Evolutionary conservation across 2,329 filamentous ascomycete genomes (phyloP).

Genomic region (Phialophora macrospora): DNA sequence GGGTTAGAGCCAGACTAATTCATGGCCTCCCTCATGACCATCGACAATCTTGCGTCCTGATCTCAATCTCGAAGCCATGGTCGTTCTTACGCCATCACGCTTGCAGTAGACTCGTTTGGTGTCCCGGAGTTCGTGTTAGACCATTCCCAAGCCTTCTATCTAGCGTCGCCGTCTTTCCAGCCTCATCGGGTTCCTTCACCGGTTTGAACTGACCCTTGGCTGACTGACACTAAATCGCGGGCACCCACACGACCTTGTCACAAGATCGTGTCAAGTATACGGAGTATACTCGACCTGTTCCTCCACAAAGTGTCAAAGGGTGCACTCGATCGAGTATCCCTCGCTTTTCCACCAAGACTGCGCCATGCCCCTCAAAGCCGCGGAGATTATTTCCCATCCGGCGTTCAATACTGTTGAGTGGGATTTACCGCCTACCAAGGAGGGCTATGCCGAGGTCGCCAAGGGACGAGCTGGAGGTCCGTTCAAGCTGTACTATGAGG

Average conservation of each 20-base stretch:
- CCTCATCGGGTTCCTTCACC: background rate
- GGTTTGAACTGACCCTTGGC: background rate
- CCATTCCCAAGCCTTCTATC: background rate
- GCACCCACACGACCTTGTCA: background rate
- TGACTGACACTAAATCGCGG: background rate
- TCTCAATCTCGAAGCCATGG: background rate
- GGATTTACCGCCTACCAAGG: conserved; percentile 65
- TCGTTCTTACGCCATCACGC: background rate
- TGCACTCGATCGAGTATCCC: background rate
- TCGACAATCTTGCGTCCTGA: conserved; percentile 9
- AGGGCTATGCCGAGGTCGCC: conserved; percentile 69
- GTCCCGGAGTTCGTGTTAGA: background rate
- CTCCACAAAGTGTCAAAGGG: background rate
- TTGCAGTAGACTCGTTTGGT: background rate
- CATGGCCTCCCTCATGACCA: background rate
- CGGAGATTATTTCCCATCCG: conserved; percentile 44
- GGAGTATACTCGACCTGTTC: background rate
- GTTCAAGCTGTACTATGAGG: conserved; percentile 75
- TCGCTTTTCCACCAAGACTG: background rate
- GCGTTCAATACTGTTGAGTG: conserved; percentile 43
- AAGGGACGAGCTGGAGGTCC: conserved; percentile 70
- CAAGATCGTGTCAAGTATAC: background rate
- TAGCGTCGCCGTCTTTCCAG: background rate
- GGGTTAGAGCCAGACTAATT: background rate
- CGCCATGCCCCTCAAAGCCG: conserved; percentile 41